Conservation (phyloP, 2,329 filamentous ascomycete species). For the Hypoxylon sp. region DNA sequence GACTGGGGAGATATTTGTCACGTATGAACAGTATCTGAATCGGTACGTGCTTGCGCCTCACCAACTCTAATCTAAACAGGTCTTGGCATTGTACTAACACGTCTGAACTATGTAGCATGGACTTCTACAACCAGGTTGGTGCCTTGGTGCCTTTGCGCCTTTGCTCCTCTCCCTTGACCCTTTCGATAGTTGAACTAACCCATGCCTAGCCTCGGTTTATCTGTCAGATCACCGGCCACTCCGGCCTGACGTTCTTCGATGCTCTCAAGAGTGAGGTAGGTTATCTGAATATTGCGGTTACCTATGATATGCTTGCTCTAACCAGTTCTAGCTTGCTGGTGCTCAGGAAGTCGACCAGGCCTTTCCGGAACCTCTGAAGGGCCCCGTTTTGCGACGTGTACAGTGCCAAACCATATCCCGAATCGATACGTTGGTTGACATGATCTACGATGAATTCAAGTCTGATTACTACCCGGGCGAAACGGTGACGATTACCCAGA, state of each 20-base stretch:
- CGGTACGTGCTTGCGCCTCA: conserved; percentile 67
- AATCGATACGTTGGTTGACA: conserved; percentile 82
- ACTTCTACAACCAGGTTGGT: conserved; percentile 90
- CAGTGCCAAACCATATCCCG: conserved; percentile 91
- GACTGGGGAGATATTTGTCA: conserved; percentile 89
- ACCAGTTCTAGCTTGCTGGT: conserved; percentile 71
- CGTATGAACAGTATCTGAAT: conserved; percentile 87
- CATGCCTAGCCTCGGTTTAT: conserved; percentile 81
- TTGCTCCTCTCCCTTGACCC: background rate
- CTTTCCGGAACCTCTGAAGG: conserved; percentile 91
- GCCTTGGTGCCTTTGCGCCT: conserved; percentile 5
- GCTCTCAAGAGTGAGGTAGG: conserved; percentile 90
- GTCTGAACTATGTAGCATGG: conserved; percentile 69
- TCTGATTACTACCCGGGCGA: conserved; percentile 92
- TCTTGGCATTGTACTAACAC: conserved; percentile 29
- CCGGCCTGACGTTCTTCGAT: conserved; percentile 90
- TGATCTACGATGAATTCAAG: conserved; percentile 82
- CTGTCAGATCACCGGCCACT: conserved; percentile 95
- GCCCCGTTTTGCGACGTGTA: conserved; percentile 88
- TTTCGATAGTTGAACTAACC: conserved; percentile 7
- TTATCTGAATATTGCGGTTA: conserved; percentile 32
- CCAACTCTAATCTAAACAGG: conserved; percentile 4
- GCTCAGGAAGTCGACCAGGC: conserved; percentile 90
- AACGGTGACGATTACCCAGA: conserved; percentile 77
- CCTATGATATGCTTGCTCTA: conserved; percentile 36